phyloP scores from a whole-genome alignment of 2,329 filamentous ascomycete species.

The Fusarium veterinarium region DNA sequence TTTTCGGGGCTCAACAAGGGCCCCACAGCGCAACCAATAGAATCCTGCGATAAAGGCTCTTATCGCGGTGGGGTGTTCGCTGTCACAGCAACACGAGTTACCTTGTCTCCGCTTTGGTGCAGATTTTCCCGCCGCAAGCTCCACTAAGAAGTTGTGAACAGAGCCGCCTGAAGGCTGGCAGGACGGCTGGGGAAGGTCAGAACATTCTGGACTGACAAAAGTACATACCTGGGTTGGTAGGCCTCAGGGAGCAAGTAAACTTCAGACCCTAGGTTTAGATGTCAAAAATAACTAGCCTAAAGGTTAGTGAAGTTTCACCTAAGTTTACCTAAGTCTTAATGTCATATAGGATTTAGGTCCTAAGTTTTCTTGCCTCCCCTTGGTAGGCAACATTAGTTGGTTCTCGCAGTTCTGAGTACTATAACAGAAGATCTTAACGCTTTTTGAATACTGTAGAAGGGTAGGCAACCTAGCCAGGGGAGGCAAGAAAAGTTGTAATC shows the following conservation, averaged over 20 bases:
- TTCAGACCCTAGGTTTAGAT: too few species aligned
- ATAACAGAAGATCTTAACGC: neutral
- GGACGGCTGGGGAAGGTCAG: neutral
- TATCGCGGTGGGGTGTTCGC: constrained; percentile 45
- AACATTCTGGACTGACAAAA: neutral
- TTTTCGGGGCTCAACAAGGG: constrained; percentile 42
- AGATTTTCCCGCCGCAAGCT: constrained; percentile 39
- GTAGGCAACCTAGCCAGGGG: neutral
- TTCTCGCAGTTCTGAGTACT: neutral
- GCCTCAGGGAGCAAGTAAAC: too few species aligned
- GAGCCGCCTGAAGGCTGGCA: neutral
- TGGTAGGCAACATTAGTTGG: neutral
- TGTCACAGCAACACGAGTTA: constrained; percentile 50
- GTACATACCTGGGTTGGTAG: neutral
- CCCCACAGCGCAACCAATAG: constrained; percentile 46
- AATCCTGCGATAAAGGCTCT: constrained; percentile 44
- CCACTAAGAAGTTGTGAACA: constrained; percentile 10
- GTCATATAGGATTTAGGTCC: too few species aligned
- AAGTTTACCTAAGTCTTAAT: too few species aligned
- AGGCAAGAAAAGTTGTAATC: neutral
- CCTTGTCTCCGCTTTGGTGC: constrained; percentile 36
- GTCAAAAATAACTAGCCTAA: too few species aligned
- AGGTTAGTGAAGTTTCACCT: too few species aligned
- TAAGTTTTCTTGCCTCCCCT: too few species aligned
- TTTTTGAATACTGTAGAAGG: neutral